phyloP scores from a whole-genome alignment of 768 basidiomycete species.

The Serpula lacrymans region DNA sequence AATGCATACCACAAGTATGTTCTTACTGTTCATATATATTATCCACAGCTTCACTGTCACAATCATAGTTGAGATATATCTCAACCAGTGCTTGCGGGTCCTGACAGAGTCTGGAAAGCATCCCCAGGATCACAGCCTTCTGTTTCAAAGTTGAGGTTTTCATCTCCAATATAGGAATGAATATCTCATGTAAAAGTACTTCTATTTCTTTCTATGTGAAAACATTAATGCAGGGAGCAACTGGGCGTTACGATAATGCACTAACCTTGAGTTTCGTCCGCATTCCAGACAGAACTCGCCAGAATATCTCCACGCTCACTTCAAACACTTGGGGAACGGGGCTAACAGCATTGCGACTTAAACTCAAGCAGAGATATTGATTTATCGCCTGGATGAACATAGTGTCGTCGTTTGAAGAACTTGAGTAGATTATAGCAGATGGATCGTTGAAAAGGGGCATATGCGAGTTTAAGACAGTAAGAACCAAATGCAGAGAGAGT shows the following conservation, averaged over 20 bases:
- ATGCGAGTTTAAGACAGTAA: slow-evolving; percentile 89
- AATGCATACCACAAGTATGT: slow-evolving; percentile 4
- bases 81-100: slow-evolving; percentile 98
- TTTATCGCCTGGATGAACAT: slow-evolving; percentile 91
- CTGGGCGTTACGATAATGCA: slow-evolving; percentile 1
- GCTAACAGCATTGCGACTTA: slow-evolving; percentile 94
- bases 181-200: slow-evolving; percentile 97
- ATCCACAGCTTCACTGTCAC: slow-evolving; percentile 89
- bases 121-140: slow-evolving; percentile 87
- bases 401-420: slow-evolving; percentile 81
- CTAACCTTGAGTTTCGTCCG: slow-evolving; percentile 91
- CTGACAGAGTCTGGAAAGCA: slow-evolving; percentile 84
- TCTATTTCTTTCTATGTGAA: slow-evolving; percentile 91
- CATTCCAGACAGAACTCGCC: slow-evolving; percentile 92
- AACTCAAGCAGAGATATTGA: slow-evolving; percentile 89
- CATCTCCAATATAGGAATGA: slow-evolving; percentile 98
- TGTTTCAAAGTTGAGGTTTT: slow-evolving; percentile 92
- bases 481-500: slow-evolving; percentile 88
- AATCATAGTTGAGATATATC: slow-evolving; percentile 98
- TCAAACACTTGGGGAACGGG: slow-evolving; percentile 97
- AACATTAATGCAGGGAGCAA: slow-evolving; percentile 9
- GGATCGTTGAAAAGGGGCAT: slow-evolving; percentile 89
- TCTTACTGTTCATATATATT: slow-evolving; percentile 96
- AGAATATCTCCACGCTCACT: slow-evolving; percentile 97
- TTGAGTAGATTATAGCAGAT: slow-evolving; percentile 86